phyloP scores from a whole-genome alignment of 768 basidiomycete species.

The Amylocystis lapponica region DNA sequence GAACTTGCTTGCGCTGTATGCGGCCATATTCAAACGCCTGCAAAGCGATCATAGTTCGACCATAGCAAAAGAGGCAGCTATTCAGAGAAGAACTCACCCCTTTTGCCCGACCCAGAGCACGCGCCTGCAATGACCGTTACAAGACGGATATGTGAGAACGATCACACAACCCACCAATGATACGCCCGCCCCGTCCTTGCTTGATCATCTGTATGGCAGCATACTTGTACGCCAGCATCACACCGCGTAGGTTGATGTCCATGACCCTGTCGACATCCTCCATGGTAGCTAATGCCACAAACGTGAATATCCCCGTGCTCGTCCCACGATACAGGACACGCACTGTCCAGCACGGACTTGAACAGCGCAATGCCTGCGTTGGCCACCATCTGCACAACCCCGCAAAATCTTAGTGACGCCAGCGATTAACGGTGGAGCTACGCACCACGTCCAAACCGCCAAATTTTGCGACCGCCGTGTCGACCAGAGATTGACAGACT shows the following conservation, averaged over 20 bases:
- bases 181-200: slow-evolving; percentile 35
- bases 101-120: slow-evolving; percentile 20
- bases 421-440: too few species aligned
- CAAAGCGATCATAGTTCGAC: slow-evolving; percentile 14
- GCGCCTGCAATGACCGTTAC: slow-evolving; percentile 38
- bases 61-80: slow-evolving; percentile 22
- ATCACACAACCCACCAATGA: too few species aligned
- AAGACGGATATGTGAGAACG: too few species aligned
- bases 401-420: too few species aligned
- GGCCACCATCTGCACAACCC: slow-evolving; percentile 22
- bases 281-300: slow-evolving; percentile 21
- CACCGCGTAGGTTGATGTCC: slow-evolving; percentile 36
- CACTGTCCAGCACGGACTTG: slow-evolving; percentile 10
- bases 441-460: slow-evolving; percentile 45
- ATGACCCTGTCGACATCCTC: slow-evolving; percentile 29
- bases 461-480: slow-evolving; percentile 20
- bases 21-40: slow-evolving; percentile 4
- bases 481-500: slow-evolving; percentile 33
- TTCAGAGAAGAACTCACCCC: slow-evolving; percentile 13
- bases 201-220: slow-evolving; percentile 36
- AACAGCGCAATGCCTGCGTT: slow-evolving; percentile 17
- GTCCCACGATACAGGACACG: too few species aligned
- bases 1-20: slow-evolving; percentile 19
- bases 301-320: too few species aligned
- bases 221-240: slow-evolving; percentile 35